Percentiles rank a stretch among this genome's conserved stretches.
phyloP scores from a whole-genome alignment of 805 yeast genomes.

The Saccharomycopsis synnaedendra region DNA sequence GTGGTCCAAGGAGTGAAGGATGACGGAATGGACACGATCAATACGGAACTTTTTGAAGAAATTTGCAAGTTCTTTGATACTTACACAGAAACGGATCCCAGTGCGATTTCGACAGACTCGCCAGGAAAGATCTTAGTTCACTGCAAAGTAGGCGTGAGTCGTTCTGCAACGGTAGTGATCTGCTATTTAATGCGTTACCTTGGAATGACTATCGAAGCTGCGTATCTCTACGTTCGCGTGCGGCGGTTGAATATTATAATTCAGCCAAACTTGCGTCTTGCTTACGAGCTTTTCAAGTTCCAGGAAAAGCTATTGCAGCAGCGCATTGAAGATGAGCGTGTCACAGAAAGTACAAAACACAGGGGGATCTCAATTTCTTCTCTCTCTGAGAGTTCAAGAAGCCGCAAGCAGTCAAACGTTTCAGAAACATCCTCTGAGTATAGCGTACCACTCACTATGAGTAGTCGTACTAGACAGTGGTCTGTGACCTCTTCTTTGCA shows the following conservation, averaged over 20 bases:
- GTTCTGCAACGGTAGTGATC: conserved; percentile 92
- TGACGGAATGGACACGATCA: conserved; percentile 77
- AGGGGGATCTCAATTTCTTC: no score
- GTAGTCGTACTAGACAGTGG: no score
- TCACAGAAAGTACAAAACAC: not conserved
- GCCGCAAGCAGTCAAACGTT: no score
- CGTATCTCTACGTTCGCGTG: conserved; percentile 83
- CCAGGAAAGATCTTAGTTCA: conserved; percentile 50
- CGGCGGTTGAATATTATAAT: conserved; percentile 83
- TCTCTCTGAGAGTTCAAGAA: no score
- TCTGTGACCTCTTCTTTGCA: no score
- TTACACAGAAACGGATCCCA: conserved; percentile 23
- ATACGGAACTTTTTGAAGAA: conserved; percentile 28
- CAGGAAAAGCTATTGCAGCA: conserved; percentile 21
- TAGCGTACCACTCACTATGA: no score
- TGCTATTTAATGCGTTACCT: conserved; percentile 86
- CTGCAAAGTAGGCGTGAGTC: conserved; percentile 90
- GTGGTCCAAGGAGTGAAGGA: conserved; percentile 69
- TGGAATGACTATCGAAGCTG: conserved; percentile 55
- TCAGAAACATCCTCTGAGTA: no score
- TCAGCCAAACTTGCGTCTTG: conserved; percentile 84
- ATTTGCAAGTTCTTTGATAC: conserved; percentile 59
- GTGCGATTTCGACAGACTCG: not conserved
- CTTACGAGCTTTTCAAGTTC: conserved; percentile 74
- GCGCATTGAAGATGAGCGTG: not conserved